A percentile compares a stretch with the other conserved stretches of the same genome.
Conservation (phyloP, 176 grass and related monocot species). For the Tillandsia fasciculata region DNA sequence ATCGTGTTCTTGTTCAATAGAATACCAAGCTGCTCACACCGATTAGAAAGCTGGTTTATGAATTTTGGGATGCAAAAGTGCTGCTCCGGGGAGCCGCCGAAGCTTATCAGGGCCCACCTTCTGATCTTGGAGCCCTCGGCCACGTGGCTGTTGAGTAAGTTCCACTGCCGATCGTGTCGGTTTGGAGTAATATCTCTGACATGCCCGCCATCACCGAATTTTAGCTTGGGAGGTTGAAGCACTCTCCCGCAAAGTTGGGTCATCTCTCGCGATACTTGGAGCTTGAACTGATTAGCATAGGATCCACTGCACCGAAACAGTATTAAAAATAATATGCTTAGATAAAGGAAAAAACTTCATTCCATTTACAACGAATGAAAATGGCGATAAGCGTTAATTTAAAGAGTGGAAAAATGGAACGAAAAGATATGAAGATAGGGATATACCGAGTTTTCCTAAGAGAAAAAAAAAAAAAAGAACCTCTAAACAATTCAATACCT, state of each 20-base stretch:
- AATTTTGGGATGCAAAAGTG: conserved; percentile 64
- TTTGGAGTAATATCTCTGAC: conserved; percentile 77
- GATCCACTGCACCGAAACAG: conserved; percentile 36
- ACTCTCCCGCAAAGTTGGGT: conserved; percentile 83
- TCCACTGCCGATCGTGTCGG: conserved; percentile 81
- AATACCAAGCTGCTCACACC: conserved; percentile 84
- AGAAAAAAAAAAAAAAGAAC: not conserved
- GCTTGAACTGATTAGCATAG: conserved; percentile 65
- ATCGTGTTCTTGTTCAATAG: conserved; percentile 59
- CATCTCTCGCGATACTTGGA: conserved; percentile 76
- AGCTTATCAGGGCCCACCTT: conserved; percentile 87
- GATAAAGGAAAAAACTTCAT: not conserved
- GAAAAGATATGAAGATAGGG: too few relatives aligned
- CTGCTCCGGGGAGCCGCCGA: conserved; percentile 70
- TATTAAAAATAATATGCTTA: not conserved
- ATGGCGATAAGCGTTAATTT: too few relatives aligned
- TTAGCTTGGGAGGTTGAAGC: conserved; percentile 86
- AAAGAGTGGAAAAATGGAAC: too few relatives aligned
- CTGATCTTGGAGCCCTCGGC: conserved; percentile 67
- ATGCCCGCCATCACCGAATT: conserved; percentile 55
- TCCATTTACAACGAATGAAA: too few relatives aligned
- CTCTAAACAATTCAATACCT: conserved; percentile 30
- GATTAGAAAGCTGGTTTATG: conserved; percentile 56
- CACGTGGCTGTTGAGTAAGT: conserved; percentile 73
- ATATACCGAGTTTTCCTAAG: not conserved